Evolutionary conservation across 306 rosid species (phyloP).

Genomic region (Geum urbanum): DNA sequence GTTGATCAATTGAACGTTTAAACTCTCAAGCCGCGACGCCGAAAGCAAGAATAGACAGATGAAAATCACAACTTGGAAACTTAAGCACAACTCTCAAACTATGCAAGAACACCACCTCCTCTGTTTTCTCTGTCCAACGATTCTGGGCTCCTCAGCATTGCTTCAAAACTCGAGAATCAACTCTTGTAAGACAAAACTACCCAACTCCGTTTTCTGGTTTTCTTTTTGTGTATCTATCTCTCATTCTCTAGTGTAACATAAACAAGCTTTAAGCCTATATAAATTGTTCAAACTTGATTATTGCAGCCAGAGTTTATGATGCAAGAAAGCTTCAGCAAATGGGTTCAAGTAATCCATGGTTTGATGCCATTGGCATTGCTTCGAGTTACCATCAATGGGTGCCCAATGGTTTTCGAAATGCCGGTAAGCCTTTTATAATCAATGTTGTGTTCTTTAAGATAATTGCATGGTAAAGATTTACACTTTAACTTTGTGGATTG

Average conservation of each 20-base stretch:
- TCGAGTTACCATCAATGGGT: constrained; percentile 3
- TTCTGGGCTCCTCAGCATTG: constrained; percentile 3
- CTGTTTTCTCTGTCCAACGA: background rate
- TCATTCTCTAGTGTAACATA: background rate
- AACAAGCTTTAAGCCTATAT: background rate
- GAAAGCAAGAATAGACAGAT: background rate
- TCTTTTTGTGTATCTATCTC: background rate
- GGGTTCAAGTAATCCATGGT: background rate
- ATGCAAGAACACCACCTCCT: background rate
- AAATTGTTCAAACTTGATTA: background rate
- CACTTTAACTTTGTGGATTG: background rate
- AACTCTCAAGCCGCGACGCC: background rate
- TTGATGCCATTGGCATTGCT: background rate
- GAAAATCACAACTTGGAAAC: background rate
- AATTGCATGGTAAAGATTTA: background rate
- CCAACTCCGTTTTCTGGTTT: background rate
- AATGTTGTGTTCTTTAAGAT: background rate
- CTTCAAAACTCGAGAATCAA: constrained; percentile 1
- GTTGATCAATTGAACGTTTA: too few species aligned
- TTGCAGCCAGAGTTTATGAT: constrained; percentile 4
- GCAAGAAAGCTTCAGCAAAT: constrained; percentile 9
- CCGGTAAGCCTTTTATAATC: background rate
- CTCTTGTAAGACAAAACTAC: background rate
- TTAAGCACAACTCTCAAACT: background rate
- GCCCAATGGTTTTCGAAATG: constrained; percentile 9